Conservation (phyloP, 108 stramenopile species). For the Mediolabrus comicus region DNA sequence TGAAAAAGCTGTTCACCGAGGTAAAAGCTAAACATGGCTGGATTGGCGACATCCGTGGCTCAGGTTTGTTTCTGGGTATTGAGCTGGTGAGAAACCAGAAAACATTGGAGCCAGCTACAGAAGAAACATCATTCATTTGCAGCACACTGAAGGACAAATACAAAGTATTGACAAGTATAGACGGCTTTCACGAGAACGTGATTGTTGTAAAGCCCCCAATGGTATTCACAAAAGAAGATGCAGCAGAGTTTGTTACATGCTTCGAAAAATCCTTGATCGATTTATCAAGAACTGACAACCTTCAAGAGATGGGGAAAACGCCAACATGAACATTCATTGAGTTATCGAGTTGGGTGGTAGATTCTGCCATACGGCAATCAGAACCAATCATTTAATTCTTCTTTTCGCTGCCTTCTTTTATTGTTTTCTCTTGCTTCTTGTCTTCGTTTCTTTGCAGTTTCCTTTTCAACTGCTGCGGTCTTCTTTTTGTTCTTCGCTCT, state of each 20-base stretch:
- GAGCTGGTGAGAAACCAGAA: conserved; percentile 75
- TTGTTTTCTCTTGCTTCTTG: conserved; percentile 41
- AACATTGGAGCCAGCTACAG: conserved; percentile 66
- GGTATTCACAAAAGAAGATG: conserved; percentile 81
- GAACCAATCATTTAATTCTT: conserved; percentile 25
- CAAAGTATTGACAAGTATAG: conserved; percentile 79
- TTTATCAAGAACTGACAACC: conserved; percentile 20
- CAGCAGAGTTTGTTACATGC: conserved; percentile 60
- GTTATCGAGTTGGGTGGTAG: too few relatives aligned
- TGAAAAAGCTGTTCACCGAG: conserved; percentile 48
- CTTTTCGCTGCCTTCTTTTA: conserved; percentile 37
- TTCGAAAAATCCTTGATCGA: conserved; percentile 56
- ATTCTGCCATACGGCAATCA: too few relatives aligned
- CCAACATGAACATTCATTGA: conserved; percentile 29
- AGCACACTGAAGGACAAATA: conserved; percentile 72
- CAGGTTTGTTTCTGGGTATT: conserved; percentile 92
- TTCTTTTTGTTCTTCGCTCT: conserved; percentile 75
- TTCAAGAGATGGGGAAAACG: conserved; percentile 26
- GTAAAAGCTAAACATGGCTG: conserved; percentile 43
- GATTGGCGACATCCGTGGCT: conserved; percentile 93
- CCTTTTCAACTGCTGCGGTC: conserved; percentile 47
- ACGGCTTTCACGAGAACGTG: conserved; percentile 90
- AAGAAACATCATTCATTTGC: conserved; percentile 78
- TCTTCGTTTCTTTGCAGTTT: conserved; percentile 23
- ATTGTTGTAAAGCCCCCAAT: conserved; percentile 95